Evolutionary conservation across 164 flowering plant genomes (phyloP).

Genomic region (Vitis vinifera): DNA sequence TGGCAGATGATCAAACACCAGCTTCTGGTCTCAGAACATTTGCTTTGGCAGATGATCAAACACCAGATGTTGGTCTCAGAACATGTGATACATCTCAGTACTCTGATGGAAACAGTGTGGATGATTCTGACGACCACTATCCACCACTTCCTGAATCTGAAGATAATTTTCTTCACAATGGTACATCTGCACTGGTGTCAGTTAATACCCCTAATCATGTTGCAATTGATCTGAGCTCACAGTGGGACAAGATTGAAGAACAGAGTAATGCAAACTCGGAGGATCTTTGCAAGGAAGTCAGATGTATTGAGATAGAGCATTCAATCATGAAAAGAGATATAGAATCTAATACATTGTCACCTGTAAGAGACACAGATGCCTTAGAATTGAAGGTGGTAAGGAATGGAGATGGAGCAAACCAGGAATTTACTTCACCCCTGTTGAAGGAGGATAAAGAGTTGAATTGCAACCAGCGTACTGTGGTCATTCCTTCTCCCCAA

Average conservation of each 20-base stretch:
- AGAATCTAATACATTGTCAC: constrained; percentile 8
- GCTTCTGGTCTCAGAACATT: constrained; percentile 31
- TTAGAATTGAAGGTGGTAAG: constrained; percentile 19
- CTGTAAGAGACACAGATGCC: constrained; percentile 26
- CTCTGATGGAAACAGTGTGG: constrained; percentile 30
- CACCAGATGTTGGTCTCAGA: constrained; percentile 26
- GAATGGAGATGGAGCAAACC: constrained; percentile 16
- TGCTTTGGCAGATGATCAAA: constrained; percentile 23
- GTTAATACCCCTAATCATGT: constrained; percentile 23
- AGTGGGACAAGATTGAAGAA: constrained; percentile 31
- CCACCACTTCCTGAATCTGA: constrained; percentile 34
- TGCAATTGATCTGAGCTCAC: constrained; percentile 30
- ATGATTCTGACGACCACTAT: constrained; percentile 25
- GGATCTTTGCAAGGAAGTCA: constrained; percentile 68
- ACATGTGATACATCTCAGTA: constrained; percentile 28
- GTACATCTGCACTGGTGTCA: constrained; percentile 24
- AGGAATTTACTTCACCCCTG: constrained; percentile 18
- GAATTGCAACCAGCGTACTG: not conserved
- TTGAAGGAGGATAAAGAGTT: constrained; percentile 19
- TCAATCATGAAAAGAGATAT: constrained; percentile 19
- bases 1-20: constrained; percentile 20
- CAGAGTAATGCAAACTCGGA: constrained; percentile 32
- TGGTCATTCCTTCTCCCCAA: constrained; percentile 18
- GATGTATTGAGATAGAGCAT: constrained; percentile 54
- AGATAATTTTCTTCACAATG: constrained; percentile 27